These are phyloP conservation scores for Cyberlindnera saturnus DNA, from an alignment of 805 yeast species.

Conservation along the genomic window DNA sequence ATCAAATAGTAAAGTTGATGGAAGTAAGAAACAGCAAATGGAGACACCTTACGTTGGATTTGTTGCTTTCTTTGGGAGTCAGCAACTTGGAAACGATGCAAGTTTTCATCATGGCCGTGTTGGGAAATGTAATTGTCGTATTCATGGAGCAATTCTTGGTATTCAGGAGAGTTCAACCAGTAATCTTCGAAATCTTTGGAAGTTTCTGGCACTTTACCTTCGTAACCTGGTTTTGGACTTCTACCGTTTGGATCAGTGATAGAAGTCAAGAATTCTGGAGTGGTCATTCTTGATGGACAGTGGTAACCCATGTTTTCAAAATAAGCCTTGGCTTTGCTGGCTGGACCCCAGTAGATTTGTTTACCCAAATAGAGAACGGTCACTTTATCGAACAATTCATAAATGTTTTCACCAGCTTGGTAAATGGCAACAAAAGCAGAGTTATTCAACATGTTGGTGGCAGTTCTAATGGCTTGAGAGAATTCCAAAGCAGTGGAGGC, in stretches of 20 bases:
- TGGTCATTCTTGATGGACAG: conserved; percentile 52
- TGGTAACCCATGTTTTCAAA: conserved; percentile 50
- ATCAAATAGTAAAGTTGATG: conserved; percentile 37
- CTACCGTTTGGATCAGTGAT: conserved; percentile 52
- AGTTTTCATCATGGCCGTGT: conserved; percentile 30
- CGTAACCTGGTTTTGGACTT: conserved; percentile 35
- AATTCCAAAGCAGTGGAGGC: conserved; percentile 57
- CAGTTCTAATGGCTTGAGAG: conserved; percentile 45
- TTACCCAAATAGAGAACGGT: conserved; percentile 48
- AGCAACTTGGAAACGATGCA: conserved; percentile 21
- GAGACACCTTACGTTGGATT: too few species aligned
- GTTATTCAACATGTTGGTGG: conserved; percentile 41
- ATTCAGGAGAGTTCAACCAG: conserved; percentile 43
- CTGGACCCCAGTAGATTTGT: conserved; percentile 48
- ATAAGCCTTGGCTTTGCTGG: conserved; percentile 39
- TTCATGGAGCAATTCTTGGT: conserved; percentile 13
- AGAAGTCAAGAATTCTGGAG: conserved; percentile 54
- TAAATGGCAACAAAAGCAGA: conserved; percentile 58
- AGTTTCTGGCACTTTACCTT: conserved; percentile 45
- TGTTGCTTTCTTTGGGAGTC: too few species aligned
- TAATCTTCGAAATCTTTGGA: conserved; percentile 44
- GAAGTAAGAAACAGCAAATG: conserved; percentile 35
- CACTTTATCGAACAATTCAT: conserved; percentile 49
- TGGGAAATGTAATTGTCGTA: conserved; percentile 6
- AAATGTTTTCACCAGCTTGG: conserved; percentile 51